These are phyloP conservation scores for Trichocomaceae sp. DNA, from an alignment of 2,329 filamentous ascomycete genomes.

Conservation along the genomic window DNA sequence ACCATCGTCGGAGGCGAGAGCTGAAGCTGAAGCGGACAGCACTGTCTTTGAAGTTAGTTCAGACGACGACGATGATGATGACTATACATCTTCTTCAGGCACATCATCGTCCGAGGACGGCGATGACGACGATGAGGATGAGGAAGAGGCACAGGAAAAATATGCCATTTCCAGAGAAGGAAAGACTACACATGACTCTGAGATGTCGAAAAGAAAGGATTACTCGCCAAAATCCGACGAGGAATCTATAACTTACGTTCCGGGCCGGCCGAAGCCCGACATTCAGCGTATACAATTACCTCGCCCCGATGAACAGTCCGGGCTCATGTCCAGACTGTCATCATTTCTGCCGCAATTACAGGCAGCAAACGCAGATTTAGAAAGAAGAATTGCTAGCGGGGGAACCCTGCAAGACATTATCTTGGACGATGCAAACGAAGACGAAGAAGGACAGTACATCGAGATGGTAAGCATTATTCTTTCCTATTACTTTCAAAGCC, in stretches of 20 bases:
- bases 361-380: constrained; percentile 37
- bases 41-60: background rate
- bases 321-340: constrained; percentile 32
- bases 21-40: background rate
- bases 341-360: constrained; percentile 39
- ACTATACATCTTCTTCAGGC: constrained; percentile 16
- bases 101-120: constrained; percentile 16
- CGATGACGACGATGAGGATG: constrained; percentile 22
- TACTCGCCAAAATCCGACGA: background rate
- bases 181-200: constrained; percentile 1
- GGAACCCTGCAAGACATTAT: constrained; percentile 22
- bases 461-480: constrained; percentile 33
- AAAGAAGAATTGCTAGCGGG: constrained; percentile 33
- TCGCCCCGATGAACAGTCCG: constrained; percentile 19
- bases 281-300: constrained; percentile 20
- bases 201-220: background rate
- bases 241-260: constrained; percentile 22
- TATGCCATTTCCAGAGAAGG: constrained; percentile 2
- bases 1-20: background rate
- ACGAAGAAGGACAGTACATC: constrained; percentile 33
- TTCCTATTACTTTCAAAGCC: background rate
- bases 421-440: constrained; percentile 29
- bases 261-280: constrained; percentile 28
- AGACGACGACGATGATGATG: constrained; percentile 13
- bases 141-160: constrained; percentile 21